Conservation (phyloP, 1,284 basidiomycete genomes). For the Ceratobasidium sp. region DNA sequence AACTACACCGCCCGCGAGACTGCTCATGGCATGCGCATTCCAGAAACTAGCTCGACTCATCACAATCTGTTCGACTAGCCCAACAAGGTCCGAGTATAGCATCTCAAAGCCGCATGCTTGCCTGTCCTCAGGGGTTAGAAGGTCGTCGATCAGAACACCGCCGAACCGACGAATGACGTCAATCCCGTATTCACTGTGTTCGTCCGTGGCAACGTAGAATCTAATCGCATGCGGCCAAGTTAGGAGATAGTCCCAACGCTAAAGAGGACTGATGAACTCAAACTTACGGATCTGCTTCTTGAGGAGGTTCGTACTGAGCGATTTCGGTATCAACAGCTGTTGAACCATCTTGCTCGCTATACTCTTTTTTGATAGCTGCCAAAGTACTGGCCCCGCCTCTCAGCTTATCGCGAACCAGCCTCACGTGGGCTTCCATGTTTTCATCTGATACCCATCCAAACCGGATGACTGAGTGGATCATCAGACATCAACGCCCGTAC, state of each 20-base stretch:
- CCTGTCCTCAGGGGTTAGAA: conserved; percentile 42
- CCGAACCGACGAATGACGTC: conserved; percentile 43
- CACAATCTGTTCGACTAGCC: conserved; percentile 45
- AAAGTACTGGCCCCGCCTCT: no score
- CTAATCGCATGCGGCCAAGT: conserved; percentile 29
- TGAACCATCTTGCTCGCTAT: no score
- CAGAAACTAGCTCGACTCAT: conserved; percentile 43
- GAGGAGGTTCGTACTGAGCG: conserved; percentile 38
- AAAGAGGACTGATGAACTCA: background rate
- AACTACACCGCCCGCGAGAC: conserved; percentile 34
- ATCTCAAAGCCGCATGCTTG: conserved; percentile 24
- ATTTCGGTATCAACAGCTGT: no score
- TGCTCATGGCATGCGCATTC: conserved; percentile 16
- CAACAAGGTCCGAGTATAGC: conserved; percentile 44
- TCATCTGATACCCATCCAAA: no score
- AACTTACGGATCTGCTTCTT: conserved; percentile 42
- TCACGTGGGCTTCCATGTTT: no score
- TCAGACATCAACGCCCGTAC: no score
- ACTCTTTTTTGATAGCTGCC: no score
- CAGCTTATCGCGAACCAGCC: no score
- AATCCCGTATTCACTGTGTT: conserved; percentile 42
- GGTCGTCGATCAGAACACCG: conserved; percentile 45
- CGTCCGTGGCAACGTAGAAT: conserved; percentile 47
- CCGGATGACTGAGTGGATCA: no score
- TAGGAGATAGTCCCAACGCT: conserved; percentile 35